phyloP scores from a whole-genome alignment of 192 early-diverging fungal genomes.

The Piromyces finnis region DNA sequence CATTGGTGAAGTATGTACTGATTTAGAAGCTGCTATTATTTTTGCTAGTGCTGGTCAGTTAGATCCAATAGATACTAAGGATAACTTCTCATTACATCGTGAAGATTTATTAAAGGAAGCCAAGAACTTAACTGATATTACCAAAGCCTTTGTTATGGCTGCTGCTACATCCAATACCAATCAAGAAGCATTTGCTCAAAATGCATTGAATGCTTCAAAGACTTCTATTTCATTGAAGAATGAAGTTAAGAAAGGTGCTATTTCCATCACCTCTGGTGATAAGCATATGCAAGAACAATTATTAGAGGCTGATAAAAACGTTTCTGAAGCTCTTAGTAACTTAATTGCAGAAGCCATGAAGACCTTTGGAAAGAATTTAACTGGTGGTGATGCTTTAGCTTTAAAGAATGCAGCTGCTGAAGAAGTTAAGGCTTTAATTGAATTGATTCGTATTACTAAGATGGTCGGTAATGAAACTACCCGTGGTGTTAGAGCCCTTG shows the following conservation, averaged over 20 bases:
- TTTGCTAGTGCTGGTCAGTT: slow-evolving; percentile 34
- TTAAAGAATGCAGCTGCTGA: slow-evolving; percentile 2
- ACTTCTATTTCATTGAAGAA: slow-evolving; percentile 8
- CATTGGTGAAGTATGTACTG: slow-evolving; percentile 16
- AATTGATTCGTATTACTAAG: slow-evolving; percentile 18
- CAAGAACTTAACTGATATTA: slow-evolving; percentile 16
- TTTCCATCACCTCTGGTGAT: slow-evolving; percentile 25
- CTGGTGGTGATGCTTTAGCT: background rate
- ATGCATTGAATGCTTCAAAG: slow-evolving; percentile 6
- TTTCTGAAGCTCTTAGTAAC: slow-evolving; percentile 16
- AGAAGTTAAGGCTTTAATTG: slow-evolving; percentile 15
- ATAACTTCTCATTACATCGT: slow-evolving; percentile 22
- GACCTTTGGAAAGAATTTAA: slow-evolving; percentile 13
- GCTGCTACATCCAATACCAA: slow-evolving; percentile 4
- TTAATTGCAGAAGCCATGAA: slow-evolving; percentile 12
- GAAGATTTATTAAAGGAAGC: slow-evolving; percentile 21
- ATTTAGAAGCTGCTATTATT: slow-evolving; percentile 25
- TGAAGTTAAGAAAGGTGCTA: slow-evolving; percentile 13
- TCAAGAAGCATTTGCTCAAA: slow-evolving; percentile 20
- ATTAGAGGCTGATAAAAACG: slow-evolving; percentile 12
- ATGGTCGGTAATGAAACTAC: slow-evolving; percentile 23
- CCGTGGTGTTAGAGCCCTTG: slow-evolving; percentile 16
- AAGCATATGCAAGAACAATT: slow-evolving; percentile 35
- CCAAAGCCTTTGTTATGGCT: slow-evolving; percentile 17
- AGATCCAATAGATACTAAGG: slow-evolving; percentile 21